Percentiles rank a stretch among this genome's conserved stretches.
Conservation (phyloP, 768 basidiomycete genomes). For the Amanita muscaria region DNA sequence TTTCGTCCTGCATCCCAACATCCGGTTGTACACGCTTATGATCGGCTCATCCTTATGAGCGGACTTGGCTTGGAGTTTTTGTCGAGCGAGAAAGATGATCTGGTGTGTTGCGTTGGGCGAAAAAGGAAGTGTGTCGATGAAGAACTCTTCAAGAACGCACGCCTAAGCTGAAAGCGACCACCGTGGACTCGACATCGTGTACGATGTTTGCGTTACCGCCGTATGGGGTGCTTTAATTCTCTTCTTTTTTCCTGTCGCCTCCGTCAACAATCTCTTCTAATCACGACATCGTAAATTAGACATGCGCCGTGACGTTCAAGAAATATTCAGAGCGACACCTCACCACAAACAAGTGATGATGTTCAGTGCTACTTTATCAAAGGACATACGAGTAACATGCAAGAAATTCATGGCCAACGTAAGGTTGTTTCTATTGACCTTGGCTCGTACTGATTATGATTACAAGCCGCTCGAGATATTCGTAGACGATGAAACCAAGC, state of each 20-base stretch:
- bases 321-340: slow-evolving; percentile 97
- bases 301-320: slow-evolving; percentile 99
- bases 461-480: slow-evolving; percentile 94
- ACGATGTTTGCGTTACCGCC: slow-evolving; percentile 8
- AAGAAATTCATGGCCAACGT: slow-evolving; percentile 99
- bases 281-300: slow-evolving; percentile 75
- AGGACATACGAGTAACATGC: slow-evolving; percentile 95
- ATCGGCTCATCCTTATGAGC: slow-evolving; percentile 27
- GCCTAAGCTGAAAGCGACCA: slow-evolving; percentile 26
- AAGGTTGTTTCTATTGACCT: slow-evolving; percentile 28
- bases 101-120: slow-evolving; percentile 19
- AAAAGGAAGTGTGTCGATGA: slow-evolving; percentile 13
- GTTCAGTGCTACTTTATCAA: slow-evolving; percentile 97
- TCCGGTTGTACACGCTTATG: slow-evolving; percentile 27
- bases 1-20: slow-evolving; percentile 7
- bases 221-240: slow-evolving; percentile 13
- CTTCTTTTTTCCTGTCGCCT: slow-evolving; percentile 41
- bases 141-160: slow-evolving; percentile 26
- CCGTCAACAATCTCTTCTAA: slow-evolving; percentile 53
- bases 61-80: slow-evolving; percentile 5
- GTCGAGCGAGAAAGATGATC: slow-evolving; percentile 13
- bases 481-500: slow-evolving; percentile 97
- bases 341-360: slow-evolving; percentile 99
- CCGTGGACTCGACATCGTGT: slow-evolving; percentile 22
- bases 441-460: background rate